Percentiles rank a stretch among this genome's conserved stretches.
Evolutionary conservation across 2,329 filamentous ascomycete genomes (phyloP).

Genomic region (Coniochaeta sp.): DNA sequence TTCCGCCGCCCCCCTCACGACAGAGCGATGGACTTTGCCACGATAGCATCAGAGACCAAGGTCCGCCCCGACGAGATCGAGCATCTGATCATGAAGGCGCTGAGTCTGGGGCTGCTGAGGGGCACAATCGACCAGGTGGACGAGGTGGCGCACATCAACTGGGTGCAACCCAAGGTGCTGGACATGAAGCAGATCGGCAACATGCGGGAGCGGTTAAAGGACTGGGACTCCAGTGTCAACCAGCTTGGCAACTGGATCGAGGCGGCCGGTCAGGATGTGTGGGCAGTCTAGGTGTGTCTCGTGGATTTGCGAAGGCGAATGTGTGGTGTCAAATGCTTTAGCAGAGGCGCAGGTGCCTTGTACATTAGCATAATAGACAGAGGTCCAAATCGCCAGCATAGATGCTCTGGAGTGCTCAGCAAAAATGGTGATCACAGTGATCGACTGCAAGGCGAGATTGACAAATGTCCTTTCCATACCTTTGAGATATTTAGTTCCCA

Average conservation of each 20-base stretch:
- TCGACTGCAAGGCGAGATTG: background rate
- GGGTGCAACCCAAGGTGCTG: constrained; percentile 97
- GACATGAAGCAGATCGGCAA: constrained; percentile 92
- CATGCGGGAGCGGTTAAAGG: constrained; percentile 80
- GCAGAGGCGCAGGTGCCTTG: background rate
- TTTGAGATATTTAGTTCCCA: background rate
- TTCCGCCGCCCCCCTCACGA: constrained; percentile 95
- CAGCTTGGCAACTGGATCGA: constrained; percentile 97
- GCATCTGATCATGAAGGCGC: constrained; percentile 98
- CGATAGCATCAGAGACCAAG: constrained; percentile 88
- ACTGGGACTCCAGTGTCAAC: constrained; percentile 96
- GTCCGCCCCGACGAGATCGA: constrained; percentile 89
- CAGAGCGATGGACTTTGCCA: constrained; percentile 84
- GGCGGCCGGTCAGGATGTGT: constrained; percentile 86
- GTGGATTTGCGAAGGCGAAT: background rate
- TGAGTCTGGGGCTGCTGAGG: constrained; percentile 81
- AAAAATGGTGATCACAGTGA: too few relatives aligned
- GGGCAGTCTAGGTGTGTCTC: constrained; percentile 48
- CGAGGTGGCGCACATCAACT: constrained; percentile 89
- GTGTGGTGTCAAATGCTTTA: background rate
- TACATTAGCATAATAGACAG: background rate
- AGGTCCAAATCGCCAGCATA: background rate
- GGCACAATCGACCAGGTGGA: constrained; percentile 97
- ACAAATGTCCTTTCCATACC: background rate
- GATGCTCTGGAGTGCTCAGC: background rate